Percentiles rank a stretch among this genome's conserved stretches.
Evolutionary conservation across 1,139 yeast genomes (phyloP).

Genomic region (Protomyces inundatus): DNA sequence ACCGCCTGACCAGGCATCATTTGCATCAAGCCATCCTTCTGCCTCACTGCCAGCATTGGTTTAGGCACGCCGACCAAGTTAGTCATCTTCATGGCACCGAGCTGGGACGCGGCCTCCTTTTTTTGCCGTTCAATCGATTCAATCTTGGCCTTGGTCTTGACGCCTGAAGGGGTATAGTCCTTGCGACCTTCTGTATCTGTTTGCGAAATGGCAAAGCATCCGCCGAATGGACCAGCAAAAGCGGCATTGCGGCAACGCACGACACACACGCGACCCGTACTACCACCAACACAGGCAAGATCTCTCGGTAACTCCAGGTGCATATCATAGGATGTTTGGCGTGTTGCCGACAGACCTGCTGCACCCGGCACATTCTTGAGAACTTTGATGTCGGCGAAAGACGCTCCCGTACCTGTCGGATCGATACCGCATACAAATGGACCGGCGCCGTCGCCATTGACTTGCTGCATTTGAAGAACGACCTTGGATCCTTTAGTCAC

Average conservation of each 20-base stretch:
- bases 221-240: conserved; percentile 25
- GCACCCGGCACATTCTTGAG: conserved; percentile 20
- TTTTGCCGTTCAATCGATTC: conserved; percentile 17
- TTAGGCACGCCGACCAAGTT: conserved; percentile 17
- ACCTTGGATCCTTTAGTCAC: conserved; percentile 15
- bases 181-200: conserved; percentile 9
- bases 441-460: conserved; percentile 23
- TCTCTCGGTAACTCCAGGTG: conserved; percentile 7
- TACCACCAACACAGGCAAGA: conserved; percentile 15
- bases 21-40: conserved; percentile 24
- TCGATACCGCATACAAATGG: conserved; percentile 17
- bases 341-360: conserved; percentile 24
- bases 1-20: conserved; percentile 22
- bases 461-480: conserved; percentile 23
- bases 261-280: conserved; percentile 14
- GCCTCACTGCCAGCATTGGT: conserved; percentile 17
- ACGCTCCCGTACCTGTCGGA: conserved; percentile 9
- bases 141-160: conserved; percentile 16
- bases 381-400: conserved; percentile 5
- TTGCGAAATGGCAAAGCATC: conserved; percentile 13
- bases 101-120: conserved; percentile 18
- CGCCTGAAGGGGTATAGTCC: conserved; percentile 12
- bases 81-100: conserved; percentile 12
- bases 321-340: conserved; percentile 23
- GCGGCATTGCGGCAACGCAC: conserved; percentile 22